Evolutionary conservation across 768 basidiomycete genomes (phyloP), one percentile per base, ranked within the genome.

Genomic region (Phanerodontia chrysosporium): DNA sequence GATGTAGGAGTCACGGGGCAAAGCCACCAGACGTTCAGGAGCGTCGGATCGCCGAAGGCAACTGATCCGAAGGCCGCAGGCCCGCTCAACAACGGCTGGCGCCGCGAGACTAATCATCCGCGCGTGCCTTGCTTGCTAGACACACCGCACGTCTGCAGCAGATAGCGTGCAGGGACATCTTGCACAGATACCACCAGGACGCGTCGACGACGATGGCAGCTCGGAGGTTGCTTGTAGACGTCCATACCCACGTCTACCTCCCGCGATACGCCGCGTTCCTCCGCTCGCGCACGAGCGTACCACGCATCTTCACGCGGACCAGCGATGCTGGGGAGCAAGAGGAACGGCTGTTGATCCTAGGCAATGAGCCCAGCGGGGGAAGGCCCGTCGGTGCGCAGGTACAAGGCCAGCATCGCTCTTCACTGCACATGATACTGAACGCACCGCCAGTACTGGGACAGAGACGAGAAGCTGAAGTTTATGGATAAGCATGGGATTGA

Each of bases 181-280:
- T 42, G 39, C 9, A 18, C 49, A 51, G 28, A 4, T 3, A 51
- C 49, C 30, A 51, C 49, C 49, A 51, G 10, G 18, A 51, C 1
- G 27, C 21, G 14, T 30, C n/a, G 1, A 25, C 32, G n/a, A 16
- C 22, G 14, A 62, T 66, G 57, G 64, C 63, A 22, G 57, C 71
- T 35, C 69, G 63, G 42, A 63, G 65, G 29, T 75, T 84, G 1
- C 73, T 90, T 45, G 83, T 95, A 46, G 92, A 95, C 74, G 77
- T 95, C 30, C 92, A 95, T 76, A 90, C 90, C 3, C 92, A 95
- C 63, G 82, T 93, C 44, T 95, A 92, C 67, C 80, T 92, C 21
- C 89, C 91, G 1, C 80, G 89, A 32, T 94, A 95, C 70, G 83
- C 85, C 21, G 75, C 84, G 0, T 73, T 92, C 51, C 76, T 94